phyloP scores from a whole-genome alignment of 73 alveolate species.

The Stentor roeselii region DNA sequence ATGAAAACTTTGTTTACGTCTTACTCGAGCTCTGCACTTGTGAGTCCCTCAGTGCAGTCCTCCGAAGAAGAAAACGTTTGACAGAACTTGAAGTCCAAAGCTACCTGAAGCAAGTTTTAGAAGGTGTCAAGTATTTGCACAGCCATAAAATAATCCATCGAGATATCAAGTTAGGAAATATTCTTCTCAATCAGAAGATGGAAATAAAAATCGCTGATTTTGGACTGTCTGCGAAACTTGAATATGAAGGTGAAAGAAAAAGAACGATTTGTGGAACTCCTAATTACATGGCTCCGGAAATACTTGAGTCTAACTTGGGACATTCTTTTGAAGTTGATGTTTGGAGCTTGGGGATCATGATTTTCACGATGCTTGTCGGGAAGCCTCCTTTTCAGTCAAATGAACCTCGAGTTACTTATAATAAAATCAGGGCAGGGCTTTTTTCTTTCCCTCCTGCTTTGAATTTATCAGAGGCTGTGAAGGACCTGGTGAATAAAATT shows the following conservation, averaged over 20 bases:
- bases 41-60: conserved; percentile 72
- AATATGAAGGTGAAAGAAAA: conserved; percentile 73
- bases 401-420: conserved; percentile 43
- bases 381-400: conserved; percentile 62
- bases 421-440: conserved; percentile 35
- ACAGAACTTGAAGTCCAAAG: conserved; percentile 84
- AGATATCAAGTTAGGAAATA: conserved; percentile 75
- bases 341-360: conserved; percentile 62
- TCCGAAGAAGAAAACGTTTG: conserved; percentile 74
- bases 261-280: conserved; percentile 63
- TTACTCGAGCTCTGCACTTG: conserved; percentile 77
- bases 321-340: conserved; percentile 69
- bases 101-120: conserved; percentile 64
- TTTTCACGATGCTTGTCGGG: conserved; percentile 54
- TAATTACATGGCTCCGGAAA: conserved; percentile 59
- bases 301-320: conserved; percentile 38
- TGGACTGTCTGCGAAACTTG: conserved; percentile 67
- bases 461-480: conserved; percentile 84
- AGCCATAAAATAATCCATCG: conserved; percentile 69
- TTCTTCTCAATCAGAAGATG: conserved; percentile 65
- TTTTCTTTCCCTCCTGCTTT: conserved; percentile 65
- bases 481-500: conserved; percentile 75
- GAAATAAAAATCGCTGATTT: conserved; percentile 74
- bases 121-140: conserved; percentile 67
- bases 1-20: conserved; percentile 37